A percentile compares a stretch with the other conserved stretches of the same genome.
phyloP scores from a whole-genome alignment of 352 stramenopile genomes.

The Phytophthora megakarya region DNA sequence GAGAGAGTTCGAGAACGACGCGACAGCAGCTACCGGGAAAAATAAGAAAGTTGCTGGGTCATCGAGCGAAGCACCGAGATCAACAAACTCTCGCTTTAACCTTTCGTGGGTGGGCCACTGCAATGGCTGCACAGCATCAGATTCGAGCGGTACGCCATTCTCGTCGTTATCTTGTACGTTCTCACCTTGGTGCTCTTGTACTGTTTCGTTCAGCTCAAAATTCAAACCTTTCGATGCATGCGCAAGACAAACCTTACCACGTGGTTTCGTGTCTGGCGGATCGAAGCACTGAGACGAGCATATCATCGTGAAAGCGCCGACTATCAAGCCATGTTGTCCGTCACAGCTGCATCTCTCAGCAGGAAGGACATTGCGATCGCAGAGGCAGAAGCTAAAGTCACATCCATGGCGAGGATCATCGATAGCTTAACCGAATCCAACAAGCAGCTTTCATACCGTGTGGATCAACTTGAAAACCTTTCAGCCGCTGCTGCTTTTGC shows the following conservation, averaged over 20 bases:
- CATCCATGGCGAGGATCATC: conserved; percentile 77
- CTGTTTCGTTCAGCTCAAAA: conserved; percentile 52
- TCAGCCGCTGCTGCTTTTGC: conserved; percentile 31
- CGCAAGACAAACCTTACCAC: conserved; percentile 59
- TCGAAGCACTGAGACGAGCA: conserved; percentile 66
- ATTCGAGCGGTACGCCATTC: conserved; percentile 43
- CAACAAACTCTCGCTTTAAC: conserved; percentile 32
- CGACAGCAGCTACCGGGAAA: conserved; percentile 50
- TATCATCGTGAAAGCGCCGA: conserved; percentile 81
- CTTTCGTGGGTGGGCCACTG: conserved; percentile 56
- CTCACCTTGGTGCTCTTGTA: background rate
- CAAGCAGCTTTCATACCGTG: conserved; percentile 58
- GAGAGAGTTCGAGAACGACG: conserved; percentile 47
- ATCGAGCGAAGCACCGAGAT: conserved; percentile 23
- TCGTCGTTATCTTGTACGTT: background rate
- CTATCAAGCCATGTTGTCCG: conserved; percentile 83
- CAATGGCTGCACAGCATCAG: conserved; percentile 44
- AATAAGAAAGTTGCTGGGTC: conserved; percentile 46
- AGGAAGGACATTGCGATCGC: conserved; percentile 78
- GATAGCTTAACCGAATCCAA: conserved; percentile 83
- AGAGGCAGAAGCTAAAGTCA: conserved; percentile 65
- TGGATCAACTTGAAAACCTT: conserved; percentile 69
- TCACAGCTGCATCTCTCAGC: conserved; percentile 73
- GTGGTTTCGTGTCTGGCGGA: conserved; percentile 73
- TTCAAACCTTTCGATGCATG: conserved; percentile 55